phyloP scores from a whole-genome alignment of 2,329 filamentous ascomycete species.

The Ceratocystis alfenasii region DNA sequence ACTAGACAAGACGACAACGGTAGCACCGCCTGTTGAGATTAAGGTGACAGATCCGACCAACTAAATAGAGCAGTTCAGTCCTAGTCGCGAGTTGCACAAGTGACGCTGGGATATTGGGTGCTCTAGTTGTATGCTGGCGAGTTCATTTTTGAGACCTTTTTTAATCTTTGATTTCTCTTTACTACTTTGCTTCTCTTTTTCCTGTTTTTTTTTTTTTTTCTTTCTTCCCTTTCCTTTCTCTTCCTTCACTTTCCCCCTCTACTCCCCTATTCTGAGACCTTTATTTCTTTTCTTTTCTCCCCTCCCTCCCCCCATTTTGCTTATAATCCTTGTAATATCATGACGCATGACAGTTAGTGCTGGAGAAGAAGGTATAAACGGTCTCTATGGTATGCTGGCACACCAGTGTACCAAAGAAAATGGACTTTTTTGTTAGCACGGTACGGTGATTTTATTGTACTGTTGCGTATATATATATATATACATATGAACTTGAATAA shows the following conservation, averaged over 20 bases:
- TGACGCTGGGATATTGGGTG: neutral
- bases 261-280: neutral
- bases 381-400: neutral
- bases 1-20: slow-evolving; percentile 23
- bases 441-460: neutral
- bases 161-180: neutral
- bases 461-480: slow-evolving; percentile 3
- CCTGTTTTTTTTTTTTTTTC: neutral
- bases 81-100: neutral
- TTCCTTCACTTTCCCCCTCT: neutral
- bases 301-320: neutral
- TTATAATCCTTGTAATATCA: slow-evolving; percentile 17
- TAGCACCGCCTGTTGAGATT: slow-evolving; percentile 21
- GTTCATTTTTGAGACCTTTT: neutral
- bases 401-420: neutral
- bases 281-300: slow-evolving; percentile 3
- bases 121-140: slow-evolving; percentile 1
- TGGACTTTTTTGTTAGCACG: neutral
- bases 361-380: neutral
- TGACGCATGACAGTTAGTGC: slow-evolving; percentile 3
- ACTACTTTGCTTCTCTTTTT: neutral
- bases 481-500: slow-evolving; percentile 3
- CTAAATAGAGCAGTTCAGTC: neutral
- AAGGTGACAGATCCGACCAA: slow-evolving; percentile 14
- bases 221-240: neutral